Conservation (phyloP, 371 early-diverging fungal species). For the Mortierella polycephala region DNA sequence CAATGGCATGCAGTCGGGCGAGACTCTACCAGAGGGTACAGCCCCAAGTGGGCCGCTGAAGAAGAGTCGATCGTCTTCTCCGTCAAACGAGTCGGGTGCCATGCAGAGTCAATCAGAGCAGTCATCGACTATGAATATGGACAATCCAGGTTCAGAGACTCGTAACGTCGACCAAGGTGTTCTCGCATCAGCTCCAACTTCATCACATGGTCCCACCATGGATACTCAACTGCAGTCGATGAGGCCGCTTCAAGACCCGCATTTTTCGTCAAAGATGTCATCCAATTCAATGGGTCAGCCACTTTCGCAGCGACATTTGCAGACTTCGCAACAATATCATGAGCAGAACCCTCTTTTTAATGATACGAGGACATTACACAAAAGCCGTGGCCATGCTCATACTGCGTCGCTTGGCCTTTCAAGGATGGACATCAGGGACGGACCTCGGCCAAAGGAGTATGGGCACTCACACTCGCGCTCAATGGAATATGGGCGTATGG, state of each 20-base stretch:
- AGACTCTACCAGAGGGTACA: neutral
- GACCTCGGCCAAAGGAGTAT: constrained; percentile 12
- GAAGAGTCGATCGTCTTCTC: constrained; percentile 3
- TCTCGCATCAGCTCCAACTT: no score
- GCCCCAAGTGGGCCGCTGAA: neutral
- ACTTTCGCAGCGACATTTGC: constrained; percentile 10
- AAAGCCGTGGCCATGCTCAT: constrained; percentile 28
- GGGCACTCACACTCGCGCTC: constrained; percentile 35
- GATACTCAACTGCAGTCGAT: neutral
- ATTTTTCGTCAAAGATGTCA: neutral
- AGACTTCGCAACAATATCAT: constrained; percentile 1
- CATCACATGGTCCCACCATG: neutral
- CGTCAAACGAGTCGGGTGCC: neutral
- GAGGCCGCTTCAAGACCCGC: neutral
- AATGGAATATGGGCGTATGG: constrained; percentile 22
- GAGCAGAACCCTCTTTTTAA: neutral
- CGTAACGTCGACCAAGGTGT: no score
- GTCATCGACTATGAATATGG: neutral
- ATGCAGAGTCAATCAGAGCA: neutral
- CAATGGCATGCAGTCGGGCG: neutral
- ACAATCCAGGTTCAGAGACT: no score
- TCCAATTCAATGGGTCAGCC: constrained; percentile 5
- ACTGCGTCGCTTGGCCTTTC: constrained; percentile 30
- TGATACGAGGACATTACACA: constrained; percentile 17
- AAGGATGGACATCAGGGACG: constrained; percentile 28